These are phyloP conservation scores for Lachnellula arida DNA, from an alignment of 2,329 filamentous ascomycete genomes.

Conservation along the genomic window DNA sequence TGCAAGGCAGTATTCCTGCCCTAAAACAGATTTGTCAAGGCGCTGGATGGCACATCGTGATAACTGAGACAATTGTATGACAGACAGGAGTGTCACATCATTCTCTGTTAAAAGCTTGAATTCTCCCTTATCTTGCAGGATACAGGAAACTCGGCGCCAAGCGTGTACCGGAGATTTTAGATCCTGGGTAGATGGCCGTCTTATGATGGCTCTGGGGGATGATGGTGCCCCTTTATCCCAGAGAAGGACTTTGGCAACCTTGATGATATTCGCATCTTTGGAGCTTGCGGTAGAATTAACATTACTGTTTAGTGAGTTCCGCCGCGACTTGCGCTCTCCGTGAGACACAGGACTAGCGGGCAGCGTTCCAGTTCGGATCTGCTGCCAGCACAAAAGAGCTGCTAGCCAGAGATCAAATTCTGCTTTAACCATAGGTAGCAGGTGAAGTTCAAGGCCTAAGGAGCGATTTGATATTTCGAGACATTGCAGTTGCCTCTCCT, in stretches of 20 bases:
- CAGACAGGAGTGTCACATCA: constrained; percentile 72
- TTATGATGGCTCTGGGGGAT: constrained; percentile 49
- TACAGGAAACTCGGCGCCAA: constrained; percentile 89
- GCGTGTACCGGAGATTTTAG: constrained; percentile 46
- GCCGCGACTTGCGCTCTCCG: constrained; percentile 32
- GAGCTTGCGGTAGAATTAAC: constrained; percentile 50
- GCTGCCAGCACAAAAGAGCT: constrained; percentile 76
- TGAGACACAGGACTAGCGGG: constrained; percentile 14
- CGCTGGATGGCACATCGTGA: constrained; percentile 88
- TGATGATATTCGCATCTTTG: constrained; percentile 84
- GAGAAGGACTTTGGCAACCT: constrained; percentile 83
- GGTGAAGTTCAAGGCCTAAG: constrained; percentile 54
- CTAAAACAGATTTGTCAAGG: constrained; percentile 82
- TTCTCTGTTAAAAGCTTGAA: constrained; percentile 86
- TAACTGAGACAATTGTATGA: constrained; percentile 83
- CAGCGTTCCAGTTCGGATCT: constrained; percentile 51
- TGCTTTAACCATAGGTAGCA: constrained; percentile 58
- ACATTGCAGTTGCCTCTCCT: constrained; percentile 43
- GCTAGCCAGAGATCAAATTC: constrained; percentile 79
- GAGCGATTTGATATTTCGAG: constrained; percentile 52
- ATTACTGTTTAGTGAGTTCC: constrained; percentile 38
- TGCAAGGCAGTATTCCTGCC: constrained; percentile 89
- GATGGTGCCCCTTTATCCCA: constrained; percentile 73
- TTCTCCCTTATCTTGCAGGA: constrained; percentile 89
- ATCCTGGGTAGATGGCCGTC: constrained; percentile 50